phyloP scores from a whole-genome alignment of 129 eudicot genomes.

The Kitagawia praeruptora region DNA sequence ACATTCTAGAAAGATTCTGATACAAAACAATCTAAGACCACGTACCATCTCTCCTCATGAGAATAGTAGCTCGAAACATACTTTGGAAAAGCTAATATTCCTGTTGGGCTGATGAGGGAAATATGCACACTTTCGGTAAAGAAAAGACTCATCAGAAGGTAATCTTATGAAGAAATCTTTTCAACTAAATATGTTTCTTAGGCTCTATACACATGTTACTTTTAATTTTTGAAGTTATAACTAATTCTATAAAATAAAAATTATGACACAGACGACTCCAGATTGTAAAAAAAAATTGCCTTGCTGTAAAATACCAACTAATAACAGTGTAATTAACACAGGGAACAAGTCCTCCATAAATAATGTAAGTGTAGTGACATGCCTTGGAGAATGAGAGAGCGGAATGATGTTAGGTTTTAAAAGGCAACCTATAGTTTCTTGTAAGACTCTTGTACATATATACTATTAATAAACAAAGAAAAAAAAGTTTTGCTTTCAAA shows the following conservation, averaged over 20 bases:
- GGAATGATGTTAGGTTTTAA: background rate
- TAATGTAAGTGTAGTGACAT: background rate
- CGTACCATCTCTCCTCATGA: slow-evolving; percentile 12
- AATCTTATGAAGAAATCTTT: background rate
- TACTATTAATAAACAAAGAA: slow-evolving; percentile 6
- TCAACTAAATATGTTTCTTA: background rate
- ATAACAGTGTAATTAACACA: background rate
- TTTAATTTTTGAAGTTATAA: background rate
- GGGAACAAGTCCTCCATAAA: background rate
- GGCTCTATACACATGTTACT: background rate
- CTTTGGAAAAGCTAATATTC: slow-evolving; percentile 21
- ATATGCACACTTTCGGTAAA: background rate
- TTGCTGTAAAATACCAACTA: background rate
- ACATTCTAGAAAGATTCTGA: background rate
- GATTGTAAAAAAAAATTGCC: background rate
- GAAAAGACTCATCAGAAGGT: background rate
- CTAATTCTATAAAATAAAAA: background rate
- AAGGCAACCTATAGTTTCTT: background rate
- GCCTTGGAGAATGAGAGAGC: background rate
- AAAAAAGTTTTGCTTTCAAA: slow-evolving; percentile 31
- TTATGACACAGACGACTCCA: background rate
- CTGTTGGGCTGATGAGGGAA: background rate
- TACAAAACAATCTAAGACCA: background rate
- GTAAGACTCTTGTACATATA: background rate
- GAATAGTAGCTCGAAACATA: slow-evolving; percentile 10